Evolutionary conservation across 2,329 filamentous ascomycete species (phyloP), one percentile per base, ranked within the genome.

Genomic region (Cladosporium sp.): DNA sequence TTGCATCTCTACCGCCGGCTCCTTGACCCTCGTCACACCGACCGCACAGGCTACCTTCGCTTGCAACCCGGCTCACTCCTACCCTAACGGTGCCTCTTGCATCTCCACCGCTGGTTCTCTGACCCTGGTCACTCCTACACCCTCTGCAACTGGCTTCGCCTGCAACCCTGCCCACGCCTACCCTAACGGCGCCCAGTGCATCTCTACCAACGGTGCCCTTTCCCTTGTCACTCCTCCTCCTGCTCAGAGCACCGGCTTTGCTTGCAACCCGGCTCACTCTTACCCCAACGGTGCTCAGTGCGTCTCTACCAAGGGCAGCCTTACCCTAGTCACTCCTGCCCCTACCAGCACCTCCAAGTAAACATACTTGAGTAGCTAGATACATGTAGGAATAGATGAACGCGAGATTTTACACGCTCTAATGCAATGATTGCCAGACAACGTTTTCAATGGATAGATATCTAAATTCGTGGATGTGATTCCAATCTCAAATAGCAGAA

Each of bases 91-190:
- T 34, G 68, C 69, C n/a, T 66, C 34, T 41, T 71, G 70, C 60
- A 51, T 68, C 41, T 52, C 66, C 3, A 54, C 65, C 21, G 64
- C 65, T 24, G 69, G 69, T 14, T 67, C 61, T 32, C 59, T 69
- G 60, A 67, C 64, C 30, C 44, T 71, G 36, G 49, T 67, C 7
- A 65, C 65, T 51, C 66, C 66, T 30, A 41, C 63, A 14, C 57
- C 66, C 4, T 63, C 47, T 1, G 41, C 57, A 24, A 47, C 67
- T 11, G 55, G 36, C 58, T 73, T 71, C 59, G 68, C 62, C 15
- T 73, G 71, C 55, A 71, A 72, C 64, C 71, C 71, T 51, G 71
- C 69, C 18, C 71, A 71, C 64, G 8, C 59, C 26, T 69, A 74
- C 65, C 70, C 70, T 1, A 59, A 66, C 47, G 71, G 69, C 8